Percentiles rank a stretch among this genome's conserved stretches.
These are phyloP conservation scores for Candida insectalens DNA, from an alignment of 805 yeast genomes.

Conservation along the genomic window DNA sequence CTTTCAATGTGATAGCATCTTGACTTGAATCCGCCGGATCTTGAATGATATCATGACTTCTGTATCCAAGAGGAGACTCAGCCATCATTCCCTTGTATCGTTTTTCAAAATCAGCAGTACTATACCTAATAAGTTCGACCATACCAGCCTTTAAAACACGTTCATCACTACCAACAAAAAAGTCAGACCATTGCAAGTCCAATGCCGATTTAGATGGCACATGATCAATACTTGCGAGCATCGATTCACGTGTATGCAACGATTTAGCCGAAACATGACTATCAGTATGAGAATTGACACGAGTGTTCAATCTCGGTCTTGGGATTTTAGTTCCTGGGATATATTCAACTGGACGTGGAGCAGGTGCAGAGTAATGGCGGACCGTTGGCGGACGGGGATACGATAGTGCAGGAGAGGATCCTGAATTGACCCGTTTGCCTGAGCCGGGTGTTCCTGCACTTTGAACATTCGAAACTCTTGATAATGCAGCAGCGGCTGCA, in stretches of 20 bases:
- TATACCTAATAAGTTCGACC: slow-evolving; percentile 33
- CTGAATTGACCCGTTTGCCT: neutral
- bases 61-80: slow-evolving; percentile 49
- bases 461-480: no score
- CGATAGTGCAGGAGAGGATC: neutral
- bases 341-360: neutral
- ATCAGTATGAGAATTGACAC: slow-evolving; percentile 12
- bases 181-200: slow-evolving; percentile 52
- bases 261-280: slow-evolving; percentile 5
- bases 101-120: slow-evolving; percentile 44
- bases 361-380: neutral
- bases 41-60: slow-evolving; percentile 24
- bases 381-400: neutral
- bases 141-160: slow-evolving; percentile 50
- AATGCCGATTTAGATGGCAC: slow-evolving; percentile 39
- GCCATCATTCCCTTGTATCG: slow-evolving; percentile 46
- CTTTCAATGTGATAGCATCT: slow-evolving; percentile 20
- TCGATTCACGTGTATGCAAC: slow-evolving; percentile 1
- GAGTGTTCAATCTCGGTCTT: slow-evolving; percentile 37
- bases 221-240: slow-evolving; percentile 8
- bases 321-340: slow-evolving; percentile 54
- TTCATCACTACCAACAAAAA: slow-evolving; percentile 46
- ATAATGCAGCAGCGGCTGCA: neutral
- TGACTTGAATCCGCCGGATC: slow-evolving; percentile 9
- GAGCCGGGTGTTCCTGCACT: no score